A percentile compares a stretch with the other conserved stretches of the same genome.
Conservation (phyloP, 1,284 basidiomycete genomes). For the Rhodotorula sp. region DNA sequence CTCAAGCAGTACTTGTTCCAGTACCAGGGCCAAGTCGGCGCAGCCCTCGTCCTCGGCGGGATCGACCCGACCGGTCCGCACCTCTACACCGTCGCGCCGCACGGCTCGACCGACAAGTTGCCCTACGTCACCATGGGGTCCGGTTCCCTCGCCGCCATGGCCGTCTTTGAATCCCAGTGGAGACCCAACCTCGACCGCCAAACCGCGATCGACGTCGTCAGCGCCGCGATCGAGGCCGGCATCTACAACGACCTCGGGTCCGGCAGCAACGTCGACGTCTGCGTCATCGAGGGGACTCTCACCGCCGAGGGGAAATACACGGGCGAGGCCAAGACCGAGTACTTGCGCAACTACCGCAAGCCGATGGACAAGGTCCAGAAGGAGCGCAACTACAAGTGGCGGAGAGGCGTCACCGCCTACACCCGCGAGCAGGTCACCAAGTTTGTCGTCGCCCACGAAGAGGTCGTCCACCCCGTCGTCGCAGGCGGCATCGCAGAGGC, state of each 20-base stretch:
- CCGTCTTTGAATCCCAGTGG: conserved; percentile 91
- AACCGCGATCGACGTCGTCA: conserved; percentile 80
- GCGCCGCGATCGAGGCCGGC: conserved; percentile 85
- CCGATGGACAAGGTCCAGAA: conserved; percentile 79
- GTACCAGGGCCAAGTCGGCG: conserved; percentile 93
- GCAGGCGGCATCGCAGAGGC: not conserved
- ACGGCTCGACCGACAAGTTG: conserved; percentile 97
- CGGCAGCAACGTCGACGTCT: conserved; percentile 95
- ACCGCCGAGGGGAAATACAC: conserved; percentile 86
- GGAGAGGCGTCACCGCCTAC: conserved; percentile 44
- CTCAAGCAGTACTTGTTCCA: conserved; percentile 81
- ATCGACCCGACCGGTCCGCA: conserved; percentile 90
- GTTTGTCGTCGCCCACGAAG: not conserved
- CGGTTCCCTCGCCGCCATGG: conserved; percentile 95
- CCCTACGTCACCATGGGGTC: conserved; percentile 99
- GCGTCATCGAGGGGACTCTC: conserved; percentile 76
- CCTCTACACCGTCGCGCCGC: conserved; percentile 93
- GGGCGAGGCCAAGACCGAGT: conserved; percentile 72
- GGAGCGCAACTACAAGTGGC: conserved; percentile 79
- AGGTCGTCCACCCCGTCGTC: not conserved
- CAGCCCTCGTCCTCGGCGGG: conserved; percentile 94
- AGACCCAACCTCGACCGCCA: conserved; percentile 73
- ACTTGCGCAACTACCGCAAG: conserved; percentile 76
- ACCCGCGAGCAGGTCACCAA: not conserved
- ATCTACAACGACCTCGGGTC: conserved; percentile 99